Evolutionary conservation across 2,329 filamentous ascomycete genomes (phyloP).

Genomic region (Penicillium sp.): DNA sequence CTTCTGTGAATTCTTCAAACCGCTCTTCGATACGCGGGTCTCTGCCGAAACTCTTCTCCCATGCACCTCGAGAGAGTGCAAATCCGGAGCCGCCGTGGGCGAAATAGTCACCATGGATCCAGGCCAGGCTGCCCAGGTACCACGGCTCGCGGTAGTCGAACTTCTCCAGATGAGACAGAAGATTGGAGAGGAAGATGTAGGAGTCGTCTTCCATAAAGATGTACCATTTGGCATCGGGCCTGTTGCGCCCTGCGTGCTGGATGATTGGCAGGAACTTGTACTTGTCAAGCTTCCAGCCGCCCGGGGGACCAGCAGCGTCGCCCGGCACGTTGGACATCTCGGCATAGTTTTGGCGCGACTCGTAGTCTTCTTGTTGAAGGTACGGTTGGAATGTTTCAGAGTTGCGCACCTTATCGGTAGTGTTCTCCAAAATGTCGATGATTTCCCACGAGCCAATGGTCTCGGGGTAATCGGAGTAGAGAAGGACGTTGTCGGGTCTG

Average conservation of each 20-base stretch:
- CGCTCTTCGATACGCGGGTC: slow-evolving; percentile 45
- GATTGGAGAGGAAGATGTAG: slow-evolving; percentile 48
- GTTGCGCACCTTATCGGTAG: slow-evolving; percentile 14
- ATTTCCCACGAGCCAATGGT: slow-evolving; percentile 21
- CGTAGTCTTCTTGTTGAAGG: slow-evolving; percentile 20
- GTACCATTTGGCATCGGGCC: slow-evolving; percentile 56
- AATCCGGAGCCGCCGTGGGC: slow-evolving; percentile 56
- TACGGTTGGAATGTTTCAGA: slow-evolving; percentile 19
- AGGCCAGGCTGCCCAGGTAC: slow-evolving; percentile 51
- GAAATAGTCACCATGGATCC: slow-evolving; percentile 45
- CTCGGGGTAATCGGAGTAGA: slow-evolving; percentile 26
- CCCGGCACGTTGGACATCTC: slow-evolving; percentile 19
- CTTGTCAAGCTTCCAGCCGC: slow-evolving; percentile 55
- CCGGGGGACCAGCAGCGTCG: slow-evolving; percentile 21
- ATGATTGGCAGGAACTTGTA: slow-evolving; percentile 60
- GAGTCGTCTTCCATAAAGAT: slow-evolving; percentile 58
- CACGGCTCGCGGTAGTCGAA: slow-evolving; percentile 45
- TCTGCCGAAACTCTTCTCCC: slow-evolving; percentile 46
- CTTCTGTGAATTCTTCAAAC: slow-evolving; percentile 40
- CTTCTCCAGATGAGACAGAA: slow-evolving; percentile 43
- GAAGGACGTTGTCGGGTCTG: slow-evolving; percentile 18
- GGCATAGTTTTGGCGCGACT: slow-evolving; percentile 23
- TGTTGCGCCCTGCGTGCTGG: slow-evolving; percentile 49
- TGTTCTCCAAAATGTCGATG: slow-evolving; percentile 24
- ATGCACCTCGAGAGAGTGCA: slow-evolving; percentile 49